Evolutionary conservation across 768 basidiomycete species (phyloP).

Genomic region (Psilocybe tampanensis): DNA sequence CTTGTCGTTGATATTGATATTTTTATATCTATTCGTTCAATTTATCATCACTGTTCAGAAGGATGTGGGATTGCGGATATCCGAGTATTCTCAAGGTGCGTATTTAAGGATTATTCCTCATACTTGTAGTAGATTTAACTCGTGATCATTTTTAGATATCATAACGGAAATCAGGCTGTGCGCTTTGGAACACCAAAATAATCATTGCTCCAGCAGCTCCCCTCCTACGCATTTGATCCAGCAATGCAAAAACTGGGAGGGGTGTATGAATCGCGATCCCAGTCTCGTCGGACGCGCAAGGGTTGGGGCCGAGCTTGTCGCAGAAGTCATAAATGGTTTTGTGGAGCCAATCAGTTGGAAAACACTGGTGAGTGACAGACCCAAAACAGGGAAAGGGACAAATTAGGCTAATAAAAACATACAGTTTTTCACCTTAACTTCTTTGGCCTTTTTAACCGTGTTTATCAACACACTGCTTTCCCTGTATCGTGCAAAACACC

Average conservation of each 20-base stretch:
- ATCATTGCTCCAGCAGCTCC: conserved; percentile 74
- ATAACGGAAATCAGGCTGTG: conserved; percentile 93
- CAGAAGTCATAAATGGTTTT: conserved; percentile 95
- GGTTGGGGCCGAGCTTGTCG: conserved; percentile 93
- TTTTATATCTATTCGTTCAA: conserved; percentile 82
- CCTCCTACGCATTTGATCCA: conserved; percentile 82
- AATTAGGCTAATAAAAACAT: conserved; percentile 13
- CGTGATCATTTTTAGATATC: conserved; percentile 63
- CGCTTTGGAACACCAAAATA: conserved; percentile 76
- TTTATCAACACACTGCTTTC: conserved; percentile 83
- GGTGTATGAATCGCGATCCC: conserved; percentile 95
- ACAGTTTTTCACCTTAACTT: conserved; percentile 75
- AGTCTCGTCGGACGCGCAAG: conserved; percentile 85
- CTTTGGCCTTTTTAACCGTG: conserved; percentile 73
- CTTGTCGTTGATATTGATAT: conserved; percentile 76
- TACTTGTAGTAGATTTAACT: neutral
- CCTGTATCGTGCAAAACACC: conserved; percentile 71
- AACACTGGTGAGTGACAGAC: conserved; percentile 68
- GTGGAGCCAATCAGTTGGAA: conserved; percentile 98
- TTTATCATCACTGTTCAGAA: conserved; percentile 89
- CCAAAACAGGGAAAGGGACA: conserved; percentile 8
- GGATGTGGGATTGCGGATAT: conserved; percentile 86
- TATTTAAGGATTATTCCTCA: conserved; percentile 3
- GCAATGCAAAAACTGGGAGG: conserved; percentile 89
- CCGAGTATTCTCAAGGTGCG: conserved; percentile 88